Evolutionary conservation across 495 filamentous ascomycete genomes (phyloP), one percentile per base, ranked within the genome.

Genomic region (Penicillium simplicissimum): DNA sequence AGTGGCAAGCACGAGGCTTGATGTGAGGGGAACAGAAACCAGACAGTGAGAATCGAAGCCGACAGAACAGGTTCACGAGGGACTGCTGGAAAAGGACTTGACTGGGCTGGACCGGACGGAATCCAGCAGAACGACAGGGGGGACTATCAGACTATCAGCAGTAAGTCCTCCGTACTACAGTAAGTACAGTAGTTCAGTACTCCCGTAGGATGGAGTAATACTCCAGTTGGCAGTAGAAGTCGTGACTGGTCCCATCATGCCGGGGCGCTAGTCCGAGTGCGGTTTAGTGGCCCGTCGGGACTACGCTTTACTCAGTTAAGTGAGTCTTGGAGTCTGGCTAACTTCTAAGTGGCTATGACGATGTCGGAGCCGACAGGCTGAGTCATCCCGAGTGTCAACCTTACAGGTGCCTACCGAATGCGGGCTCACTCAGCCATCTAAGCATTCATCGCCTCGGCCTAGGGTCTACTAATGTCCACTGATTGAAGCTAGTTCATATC

Each of bases 41-140:
- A 33, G 42, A 15, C 21, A 45, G 40, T 21, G 17, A 14, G 40
- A 56, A 31, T 31, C 8, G 15, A 49, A 34, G 35, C 33, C 59
- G 61, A 59, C 40, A 64, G 61, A 59, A 48, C 49, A 33, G 36
- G 43, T 15, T 55, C 33, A 35, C 49, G 49, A 52, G 21, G 45
- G n/a, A 9, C n/a, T n/a, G 9, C 43, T 21, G 28, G 45, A 13
- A n/a, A 49, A 49, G 21, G 23, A 49, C 21, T n/a, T 11, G 28
- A 4, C 6, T 25, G 45, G 43, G n/a, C 40, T 23, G 11, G 45
- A 49, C 9, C 45, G 45, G 25, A 19, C 51, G 28, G 51, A 33
- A 53, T 53, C 51, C 51, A 53, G 9, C 9, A 11, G 31, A 31
- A 31, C n/a, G 51, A 35, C 51, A 35, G 10, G 49, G 49, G 49